A percentile compares a stretch with the other conserved stretches of the same genome.
These are phyloP conservation scores for Ajuga chamaepitys DNA, from an alignment of 257 asterid species.

Conservation along the genomic window DNA sequence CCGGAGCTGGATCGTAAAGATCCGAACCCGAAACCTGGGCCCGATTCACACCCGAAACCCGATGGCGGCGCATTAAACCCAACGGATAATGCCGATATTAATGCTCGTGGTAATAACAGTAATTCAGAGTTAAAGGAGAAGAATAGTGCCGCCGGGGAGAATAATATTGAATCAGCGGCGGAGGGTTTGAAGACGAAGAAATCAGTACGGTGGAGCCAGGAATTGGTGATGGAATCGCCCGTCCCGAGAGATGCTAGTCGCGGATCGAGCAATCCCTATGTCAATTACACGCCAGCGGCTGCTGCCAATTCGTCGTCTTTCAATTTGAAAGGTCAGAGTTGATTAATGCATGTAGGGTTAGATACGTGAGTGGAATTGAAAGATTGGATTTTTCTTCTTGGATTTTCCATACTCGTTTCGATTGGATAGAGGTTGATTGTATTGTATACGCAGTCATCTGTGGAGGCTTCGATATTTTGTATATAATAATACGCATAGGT, in stretches of 20 bases:
- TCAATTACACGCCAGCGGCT: conserved; percentile 49
- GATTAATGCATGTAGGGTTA: conserved; percentile 3
- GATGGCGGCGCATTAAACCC: conserved; percentile 26
- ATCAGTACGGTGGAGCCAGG: conserved; percentile 79
- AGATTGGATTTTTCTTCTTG: conserved; percentile 18
- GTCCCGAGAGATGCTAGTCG: conserved; percentile 37
- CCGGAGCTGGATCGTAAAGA: conserved; percentile 25
- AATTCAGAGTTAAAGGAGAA: conserved; percentile 27
- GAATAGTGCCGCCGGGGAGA: conserved; percentile 18
- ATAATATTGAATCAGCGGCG: conserved; percentile 20
- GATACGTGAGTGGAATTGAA: neutral
- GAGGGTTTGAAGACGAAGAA: conserved; percentile 48
- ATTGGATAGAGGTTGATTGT: conserved; percentile 15
- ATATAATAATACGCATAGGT: neutral
- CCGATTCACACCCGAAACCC: conserved; percentile 33
- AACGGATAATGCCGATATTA: conserved; percentile 15
- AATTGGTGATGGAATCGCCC: conserved; percentile 63
- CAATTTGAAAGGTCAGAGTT: conserved; percentile 61
- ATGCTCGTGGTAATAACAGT: neutral
- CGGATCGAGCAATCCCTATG: conserved; percentile 61
- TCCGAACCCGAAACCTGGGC: conserved; percentile 19
- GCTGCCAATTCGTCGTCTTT: conserved; percentile 42
- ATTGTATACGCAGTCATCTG: no score
- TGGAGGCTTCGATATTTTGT: no score
- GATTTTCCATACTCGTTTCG: conserved; percentile 22